These are phyloP conservation scores for Canavalia gladiata DNA, from an alignment of 306 rosid genomes.

Conservation along the genomic window DNA sequence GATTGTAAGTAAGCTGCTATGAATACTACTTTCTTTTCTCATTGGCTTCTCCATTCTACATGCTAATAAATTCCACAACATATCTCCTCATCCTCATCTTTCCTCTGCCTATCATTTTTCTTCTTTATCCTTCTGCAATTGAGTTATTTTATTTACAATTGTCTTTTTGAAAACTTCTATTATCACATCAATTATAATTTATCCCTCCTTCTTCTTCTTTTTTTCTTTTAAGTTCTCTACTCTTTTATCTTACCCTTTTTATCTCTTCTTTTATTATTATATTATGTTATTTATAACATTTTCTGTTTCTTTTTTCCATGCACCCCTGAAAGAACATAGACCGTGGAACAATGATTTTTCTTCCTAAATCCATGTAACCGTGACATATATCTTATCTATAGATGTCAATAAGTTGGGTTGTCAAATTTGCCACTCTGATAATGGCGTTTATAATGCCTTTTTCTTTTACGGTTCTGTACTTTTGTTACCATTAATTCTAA, in stretches of 20 bases:
- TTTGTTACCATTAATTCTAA: no score
- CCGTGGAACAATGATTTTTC: not conserved
- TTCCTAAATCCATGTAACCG: conserved; percentile 4
- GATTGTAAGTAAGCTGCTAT: conserved; percentile 16
- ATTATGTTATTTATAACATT: no score
- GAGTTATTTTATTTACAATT: no score
- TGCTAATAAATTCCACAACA: not conserved
- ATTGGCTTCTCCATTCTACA: conserved; percentile 9
- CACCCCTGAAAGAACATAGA: no score
- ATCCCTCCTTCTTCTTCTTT: no score
- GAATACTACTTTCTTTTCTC: not conserved
- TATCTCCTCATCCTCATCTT: not conserved
- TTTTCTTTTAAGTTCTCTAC: no score
- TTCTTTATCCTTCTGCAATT: no score
- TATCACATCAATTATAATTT: no score
- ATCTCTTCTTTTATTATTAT: no score
- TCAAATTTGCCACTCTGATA: not conserved
- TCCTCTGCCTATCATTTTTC: not conserved
- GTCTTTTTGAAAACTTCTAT: no score
- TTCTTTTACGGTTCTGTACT: not conserved
- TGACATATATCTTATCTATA: not conserved
- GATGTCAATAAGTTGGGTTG: conserved; percentile 1
- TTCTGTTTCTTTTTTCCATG: no score
- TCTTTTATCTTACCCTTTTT: no score
- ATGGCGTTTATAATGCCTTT: not conserved